phyloP scores from a whole-genome alignment of 2,329 filamentous ascomycete genomes.

The Fusarium transvaalense region DNA sequence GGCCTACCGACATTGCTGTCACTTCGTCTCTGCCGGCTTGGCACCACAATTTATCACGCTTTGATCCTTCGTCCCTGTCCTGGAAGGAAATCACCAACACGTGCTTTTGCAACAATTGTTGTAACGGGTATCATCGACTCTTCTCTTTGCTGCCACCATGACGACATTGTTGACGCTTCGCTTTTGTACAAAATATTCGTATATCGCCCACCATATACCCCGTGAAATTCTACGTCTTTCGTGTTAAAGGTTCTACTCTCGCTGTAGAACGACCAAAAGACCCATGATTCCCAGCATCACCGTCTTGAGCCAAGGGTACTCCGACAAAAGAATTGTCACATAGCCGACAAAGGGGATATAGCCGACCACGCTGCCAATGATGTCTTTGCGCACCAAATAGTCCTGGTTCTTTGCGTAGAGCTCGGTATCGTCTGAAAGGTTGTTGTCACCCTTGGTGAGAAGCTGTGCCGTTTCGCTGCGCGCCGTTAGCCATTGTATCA shows the following conservation, averaged over 20 bases:
- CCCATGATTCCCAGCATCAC: conserved; percentile 96
- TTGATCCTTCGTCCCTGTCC: conserved; percentile 4
- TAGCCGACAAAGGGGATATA: conserved; percentile 97
- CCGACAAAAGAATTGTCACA: conserved; percentile 93
- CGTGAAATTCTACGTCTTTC: not conserved
- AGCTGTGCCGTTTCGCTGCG: conserved; percentile 72
- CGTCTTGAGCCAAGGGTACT: conserved; percentile 97
- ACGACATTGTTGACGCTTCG: not conserved
- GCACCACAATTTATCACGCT: conserved; percentile 4
- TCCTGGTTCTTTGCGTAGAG: conserved; percentile 86
- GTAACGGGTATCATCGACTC: conserved; percentile 28
- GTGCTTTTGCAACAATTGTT: conserved; percentile 10
- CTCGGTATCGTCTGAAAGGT: conserved; percentile 91
- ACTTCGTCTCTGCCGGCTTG: conserved; percentile 23
- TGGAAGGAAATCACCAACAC: conserved; percentile 24
- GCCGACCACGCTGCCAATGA: conserved; percentile 91
- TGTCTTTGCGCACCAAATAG: conserved; percentile 87
- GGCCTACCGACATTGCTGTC: conserved; percentile 4
- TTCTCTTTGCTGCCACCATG: conserved; percentile 6
- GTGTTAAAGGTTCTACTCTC: conserved; percentile 70
- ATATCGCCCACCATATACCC: not conserved
- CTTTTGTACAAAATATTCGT: conserved; percentile 9
- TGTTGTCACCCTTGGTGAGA: conserved; percentile 98
- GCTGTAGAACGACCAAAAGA: conserved; percentile 88
- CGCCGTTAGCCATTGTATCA: conserved; percentile 12